Base-by-base conservation (phyloP, 2,329 filamentous ascomycete genomes). In the Alternaria angustiovoidea region DNA sequence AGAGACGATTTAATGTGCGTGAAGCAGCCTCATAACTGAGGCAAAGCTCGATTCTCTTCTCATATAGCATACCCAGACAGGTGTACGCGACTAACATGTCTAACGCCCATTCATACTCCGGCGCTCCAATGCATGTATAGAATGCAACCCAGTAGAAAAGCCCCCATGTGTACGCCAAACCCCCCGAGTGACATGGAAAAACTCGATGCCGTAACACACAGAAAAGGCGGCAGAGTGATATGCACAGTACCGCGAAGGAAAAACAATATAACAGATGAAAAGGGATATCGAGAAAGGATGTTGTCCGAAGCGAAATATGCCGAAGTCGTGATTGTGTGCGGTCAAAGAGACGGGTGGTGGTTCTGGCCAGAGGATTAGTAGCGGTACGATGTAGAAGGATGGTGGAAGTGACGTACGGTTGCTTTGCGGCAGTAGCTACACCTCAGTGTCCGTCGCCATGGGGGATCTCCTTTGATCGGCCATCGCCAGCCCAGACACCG, bases 401-500 rank as follows among this genome's bases (percentile, higher is more conserved):
- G 14, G 39, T 14, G 20, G 11, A 8, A n/a, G 22, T 34, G 46
- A 32, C 52, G 18, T 36, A 46, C 39, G 26, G 28, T 51, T 39
- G 34, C 43, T 38, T 44, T 43, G 34, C 30, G 51, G 39, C 26
- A 38, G 46, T 22, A 34, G 46, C 46, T 26, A 49, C 20, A 38
- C 34, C 30, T 49, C 34, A 28, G 39, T 39, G 11, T n/a, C 32
- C 14, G 68, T 65, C 64, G 62, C 56, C 64, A 51, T 72, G 65
- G n/a, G 72, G 70, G 58, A 79, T 79, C 63, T 69, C 69, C 70
- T 73, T 75, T 57, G 69, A 74, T 64, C 74, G 70, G 52, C 79
- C 80, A 20, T 79, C 68, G 54, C 74, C 73, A 28, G 76, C 75
- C 75, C 80, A 83, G 43, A 83, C 81, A 47, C 80, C 80, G 38